These are phyloP conservation scores for Alternaria tenuissima DNA, from an alignment of 2,329 filamentous ascomycete genomes.

Conservation along the genomic window DNA sequence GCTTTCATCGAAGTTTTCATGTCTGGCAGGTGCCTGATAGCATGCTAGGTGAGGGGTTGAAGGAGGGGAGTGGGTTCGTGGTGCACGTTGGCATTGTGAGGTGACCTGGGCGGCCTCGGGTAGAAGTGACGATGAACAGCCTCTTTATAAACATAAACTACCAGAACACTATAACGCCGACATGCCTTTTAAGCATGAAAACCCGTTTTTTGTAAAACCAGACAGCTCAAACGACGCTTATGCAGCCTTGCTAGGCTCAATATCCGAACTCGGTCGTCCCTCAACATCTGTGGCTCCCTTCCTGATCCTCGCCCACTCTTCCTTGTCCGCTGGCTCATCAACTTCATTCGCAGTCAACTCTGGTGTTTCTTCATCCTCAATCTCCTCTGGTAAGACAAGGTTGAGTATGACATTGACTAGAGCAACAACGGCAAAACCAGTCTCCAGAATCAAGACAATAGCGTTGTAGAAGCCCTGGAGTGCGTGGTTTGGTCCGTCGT, in stretches of 20 bases:
- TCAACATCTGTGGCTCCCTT: constrained; percentile 32
- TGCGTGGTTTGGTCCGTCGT: constrained; percentile 70
- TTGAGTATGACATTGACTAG: constrained; percentile 78
- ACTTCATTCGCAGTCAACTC: constrained; percentile 54
- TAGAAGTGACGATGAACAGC: too few species aligned
- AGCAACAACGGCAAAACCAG: constrained; percentile 76
- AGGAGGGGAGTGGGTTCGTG: constrained; percentile 75
- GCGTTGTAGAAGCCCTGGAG: constrained; percentile 79
- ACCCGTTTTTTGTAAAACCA: background rate
- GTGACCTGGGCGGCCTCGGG: constrained; percentile 9
- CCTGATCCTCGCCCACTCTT: constrained; percentile 53
- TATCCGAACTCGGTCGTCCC: constrained; percentile 23
- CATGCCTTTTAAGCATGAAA: background rate
- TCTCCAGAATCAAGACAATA: constrained; percentile 57
- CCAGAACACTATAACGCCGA: background rate
- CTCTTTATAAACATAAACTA: background rate
- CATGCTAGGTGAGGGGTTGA: constrained; percentile 66
- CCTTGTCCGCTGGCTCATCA: constrained; percentile 49
- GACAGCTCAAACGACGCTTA: constrained; percentile 3
- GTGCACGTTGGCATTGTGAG: constrained; percentile 72
- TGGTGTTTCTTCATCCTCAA: constrained; percentile 67
- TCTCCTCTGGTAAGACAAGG: constrained; percentile 74
- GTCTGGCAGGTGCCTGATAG: constrained; percentile 79
- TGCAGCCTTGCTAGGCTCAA: constrained; percentile 21
- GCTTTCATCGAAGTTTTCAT: constrained; percentile 71